These are phyloP conservation scores for Wickerhamiella azymoides DNA, from an alignment of 805 yeast genomes.

Conservation along the genomic window DNA sequence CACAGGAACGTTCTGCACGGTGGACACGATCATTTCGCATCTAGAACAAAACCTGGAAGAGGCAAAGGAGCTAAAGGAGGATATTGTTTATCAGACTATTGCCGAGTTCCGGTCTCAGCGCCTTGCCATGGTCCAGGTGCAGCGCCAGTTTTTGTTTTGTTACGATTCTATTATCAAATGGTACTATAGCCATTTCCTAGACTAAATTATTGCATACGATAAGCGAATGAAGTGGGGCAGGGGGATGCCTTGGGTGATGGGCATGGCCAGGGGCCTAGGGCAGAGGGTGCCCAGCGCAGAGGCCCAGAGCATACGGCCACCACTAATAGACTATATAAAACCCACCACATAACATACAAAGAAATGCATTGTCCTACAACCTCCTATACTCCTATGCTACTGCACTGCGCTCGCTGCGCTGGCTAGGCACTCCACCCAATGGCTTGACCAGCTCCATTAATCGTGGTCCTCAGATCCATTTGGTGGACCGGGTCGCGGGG, in stretches of 20 bases:
- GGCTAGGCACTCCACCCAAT: constrained; percentile 2
- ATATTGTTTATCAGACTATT: constrained; percentile 48
- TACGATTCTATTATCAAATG: constrained; percentile 41
- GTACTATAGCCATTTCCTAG: constrained; percentile 9
- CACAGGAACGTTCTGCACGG: constrained; percentile 67
- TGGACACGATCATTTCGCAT: constrained; percentile 30
- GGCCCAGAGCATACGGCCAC: too few relatives aligned
- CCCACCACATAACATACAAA: too few relatives aligned
- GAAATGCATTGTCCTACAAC: too few relatives aligned
- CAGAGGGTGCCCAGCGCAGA: too few relatives aligned
- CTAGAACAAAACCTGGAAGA: constrained; percentile 20
- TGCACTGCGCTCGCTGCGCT: not conserved
- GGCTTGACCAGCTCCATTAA: constrained; percentile 20
- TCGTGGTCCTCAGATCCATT: constrained; percentile 34
- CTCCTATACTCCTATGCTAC: too few relatives aligned
- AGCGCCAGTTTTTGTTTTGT: constrained; percentile 60
- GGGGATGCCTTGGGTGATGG: too few relatives aligned
- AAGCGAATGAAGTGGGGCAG: too few relatives aligned
- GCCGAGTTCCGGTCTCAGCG: constrained; percentile 59
- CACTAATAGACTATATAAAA: too few relatives aligned
- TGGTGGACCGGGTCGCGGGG: constrained; percentile 40
- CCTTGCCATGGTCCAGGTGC: constrained; percentile 71
- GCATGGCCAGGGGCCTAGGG: too few relatives aligned
- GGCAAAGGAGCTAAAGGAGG: constrained; percentile 23
- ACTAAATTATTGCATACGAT: not conserved